phyloP scores from a whole-genome alignment of 78 protist species.

The Dictyostelium brefeldianum region DNA sequence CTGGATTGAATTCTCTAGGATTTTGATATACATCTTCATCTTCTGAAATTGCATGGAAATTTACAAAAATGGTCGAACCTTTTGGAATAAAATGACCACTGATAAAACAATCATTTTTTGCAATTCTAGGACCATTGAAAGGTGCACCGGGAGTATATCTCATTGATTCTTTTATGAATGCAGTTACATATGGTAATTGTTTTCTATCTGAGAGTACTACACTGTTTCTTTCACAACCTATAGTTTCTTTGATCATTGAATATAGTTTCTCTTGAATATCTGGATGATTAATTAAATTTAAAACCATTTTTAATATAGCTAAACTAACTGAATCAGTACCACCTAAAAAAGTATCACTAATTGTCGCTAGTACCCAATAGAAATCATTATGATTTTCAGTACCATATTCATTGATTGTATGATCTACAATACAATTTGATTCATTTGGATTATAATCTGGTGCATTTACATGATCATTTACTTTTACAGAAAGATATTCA shows the following conservation, averaged over 20 bases:
- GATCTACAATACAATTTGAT: too few species aligned
- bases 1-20: constrained; percentile 27
- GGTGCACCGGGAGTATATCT: not conserved
- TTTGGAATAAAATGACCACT: constrained; percentile 29
- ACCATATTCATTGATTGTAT: too few species aligned
- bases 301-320: too few species aligned
- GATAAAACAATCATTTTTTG: constrained; percentile 11
- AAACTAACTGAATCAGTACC: too few species aligned
- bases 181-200: not conserved
- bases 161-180: not conserved
- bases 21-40: not conserved
- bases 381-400: too few species aligned
- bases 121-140: not conserved
- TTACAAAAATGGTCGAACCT: not conserved
- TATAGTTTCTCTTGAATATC: constrained; percentile 24
- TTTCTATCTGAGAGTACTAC: not conserved
- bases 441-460: too few species aligned
- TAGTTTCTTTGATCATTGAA: not conserved
- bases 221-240: not conserved
- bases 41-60: not conserved
- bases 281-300: constrained; percentile 26
- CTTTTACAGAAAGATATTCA: too few species aligned
- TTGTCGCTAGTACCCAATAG: too few species aligned
- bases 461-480: too few species aligned
- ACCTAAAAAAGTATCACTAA: too few species aligned